These are phyloP conservation scores for Candida insectalens DNA, from an alignment of 805 yeast genomes.

Conservation along the genomic window DNA sequence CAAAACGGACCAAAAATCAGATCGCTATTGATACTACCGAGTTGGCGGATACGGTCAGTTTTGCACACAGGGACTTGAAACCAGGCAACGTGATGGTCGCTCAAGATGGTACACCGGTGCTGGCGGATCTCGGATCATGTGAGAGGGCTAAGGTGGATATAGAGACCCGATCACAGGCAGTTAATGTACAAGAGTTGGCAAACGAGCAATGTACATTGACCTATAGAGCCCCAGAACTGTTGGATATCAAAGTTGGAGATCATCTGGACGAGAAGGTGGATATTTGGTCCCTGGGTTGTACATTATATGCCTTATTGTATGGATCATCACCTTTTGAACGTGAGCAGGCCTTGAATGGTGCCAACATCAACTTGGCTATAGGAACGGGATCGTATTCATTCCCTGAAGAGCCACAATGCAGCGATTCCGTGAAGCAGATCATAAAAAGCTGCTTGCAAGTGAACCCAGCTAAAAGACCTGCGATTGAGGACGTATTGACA, in stretches of 20 bases:
- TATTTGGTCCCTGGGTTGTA: slow-evolving; percentile 88
- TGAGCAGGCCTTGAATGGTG: slow-evolving; percentile 74
- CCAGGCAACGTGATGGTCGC: slow-evolving; percentile 85
- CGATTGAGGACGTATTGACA: slow-evolving; percentile 47
- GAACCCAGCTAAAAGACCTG: slow-evolving; percentile 55
- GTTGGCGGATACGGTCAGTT: slow-evolving; percentile 49
- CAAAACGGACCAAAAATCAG: too few relatives aligned
- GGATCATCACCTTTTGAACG: slow-evolving; percentile 82
- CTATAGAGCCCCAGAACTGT: slow-evolving; percentile 83
- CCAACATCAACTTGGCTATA: slow-evolving; percentile 69
- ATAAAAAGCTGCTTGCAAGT: slow-evolving; percentile 53
- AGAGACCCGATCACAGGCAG: slow-evolving; percentile 56
- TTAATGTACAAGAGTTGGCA: slow-evolving; percentile 69
- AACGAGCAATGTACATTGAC: slow-evolving; percentile 81
- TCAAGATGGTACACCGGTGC: slow-evolving; percentile 63
- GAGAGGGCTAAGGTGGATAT: slow-evolving; percentile 48
- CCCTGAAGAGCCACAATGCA: slow-evolving; percentile 45
- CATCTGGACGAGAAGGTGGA: slow-evolving; percentile 67
- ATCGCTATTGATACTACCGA: slow-evolving; percentile 29
- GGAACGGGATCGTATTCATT: slow-evolving; percentile 52
- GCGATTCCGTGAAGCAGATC: slow-evolving; percentile 43
- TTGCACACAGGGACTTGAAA: slow-evolving; percentile 80
- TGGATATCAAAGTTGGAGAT: slow-evolving; percentile 65
- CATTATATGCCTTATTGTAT: slow-evolving; percentile 68
- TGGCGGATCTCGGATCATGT: slow-evolving; percentile 81